Base-by-base conservation (phyloP, 192 early-diverging fungal species). In the Umbelopsis vinacea region DNA sequence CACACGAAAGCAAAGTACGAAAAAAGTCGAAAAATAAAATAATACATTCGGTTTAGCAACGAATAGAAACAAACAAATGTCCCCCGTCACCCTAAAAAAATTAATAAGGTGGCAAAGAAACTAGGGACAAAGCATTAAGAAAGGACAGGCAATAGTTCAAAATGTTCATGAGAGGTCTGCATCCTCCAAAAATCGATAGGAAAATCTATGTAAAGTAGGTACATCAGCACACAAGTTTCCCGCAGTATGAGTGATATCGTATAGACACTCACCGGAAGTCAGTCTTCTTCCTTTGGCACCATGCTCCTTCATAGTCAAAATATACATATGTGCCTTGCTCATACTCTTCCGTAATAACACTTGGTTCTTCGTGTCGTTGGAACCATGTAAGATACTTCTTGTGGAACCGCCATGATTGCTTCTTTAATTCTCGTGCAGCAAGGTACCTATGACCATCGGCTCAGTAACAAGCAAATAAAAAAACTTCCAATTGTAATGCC, bases 311-410 rank as follows among this genome's bases (percentile, higher is more conserved):
- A 72, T 95, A 98, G 79, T 99, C 97, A 88, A 99, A 99, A 82
- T 98, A 99, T 38, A 98, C 89, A 75, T 99, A 99, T 23, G 97
- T 97, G 24, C 97, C 97, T 78, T 94, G 92, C 81, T 99, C 97
- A 84, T 93, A 99, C 74, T 97, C 94, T 72, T 97, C 96, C 19
- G 94, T 99, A 55, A 97, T 97, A 14, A 89, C 89, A 78, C 92
- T 93, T 48, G 97, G 97, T 82, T 99, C 96, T 73, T 98, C 95
- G 76, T 93, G 95, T 19, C 97, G 90, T 81, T 99, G 97, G 84
- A 99, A 99, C 97, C 97, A 99, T 54, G 97, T 98, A 63, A 92
- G 80, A 72, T 95, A 97, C 86, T 97, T 95, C 86, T 97, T 99
- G 80, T 99, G 97, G 82, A 97, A 99, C 52, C 97, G 87, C 97